Base-by-base conservation (phyloP, 1,284 basidiomycete species). In the Naganishia cerealis region DNA sequence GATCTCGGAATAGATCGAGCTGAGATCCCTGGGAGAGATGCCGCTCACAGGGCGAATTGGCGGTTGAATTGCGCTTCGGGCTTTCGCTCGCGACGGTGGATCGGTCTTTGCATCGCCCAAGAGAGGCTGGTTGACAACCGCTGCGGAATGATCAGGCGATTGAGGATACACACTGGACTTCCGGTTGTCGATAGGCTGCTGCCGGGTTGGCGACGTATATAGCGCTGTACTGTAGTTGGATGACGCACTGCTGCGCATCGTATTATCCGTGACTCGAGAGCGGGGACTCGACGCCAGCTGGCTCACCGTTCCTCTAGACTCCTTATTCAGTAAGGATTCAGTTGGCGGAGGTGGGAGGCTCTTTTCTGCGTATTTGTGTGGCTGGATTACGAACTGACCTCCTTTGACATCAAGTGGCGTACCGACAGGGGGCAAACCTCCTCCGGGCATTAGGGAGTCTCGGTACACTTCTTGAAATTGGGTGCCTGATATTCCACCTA, bases 11-110 rank as follows among this genome's bases (percentile, higher is more conserved):
- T 90, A 91, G 21, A 89, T 86, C 6, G 80, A 74, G 4, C 87
- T 86, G 9, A 90, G 84, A 66, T 86, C 82, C 38, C 85, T 85
- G 67, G 86, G 88, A 72, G 87, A 83, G 57, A 89, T 74, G 7
- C 87, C 87, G 15, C 88, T 87, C 46, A 87, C 78, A 16, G 89
- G 88, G 1, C 88, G 84, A 15, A 90, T 87, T 74, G 88, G 88
- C 9, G 88, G 88, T 68, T 86, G 86, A 21, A n/a, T 46, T 29
- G 3, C 18, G 29, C 7, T 36, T 36, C 46, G 57, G 3, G 57
- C 7, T 48, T 10, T 26, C 29, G 40, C 26, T 18, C 6, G 26
- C 3, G 33, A 42, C 24, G 40, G n/a, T 59, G 40, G 42, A 10
- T 59, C 57, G 13, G 18, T 3, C 21, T 29, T 36, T 8, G 16